A percentile compares a stretch with the other conserved stretches of the same genome.
These are phyloP conservation scores for Coniochaeta sp. DNA, from an alignment of 2,329 filamentous ascomycete species.

Conservation along the genomic window DNA sequence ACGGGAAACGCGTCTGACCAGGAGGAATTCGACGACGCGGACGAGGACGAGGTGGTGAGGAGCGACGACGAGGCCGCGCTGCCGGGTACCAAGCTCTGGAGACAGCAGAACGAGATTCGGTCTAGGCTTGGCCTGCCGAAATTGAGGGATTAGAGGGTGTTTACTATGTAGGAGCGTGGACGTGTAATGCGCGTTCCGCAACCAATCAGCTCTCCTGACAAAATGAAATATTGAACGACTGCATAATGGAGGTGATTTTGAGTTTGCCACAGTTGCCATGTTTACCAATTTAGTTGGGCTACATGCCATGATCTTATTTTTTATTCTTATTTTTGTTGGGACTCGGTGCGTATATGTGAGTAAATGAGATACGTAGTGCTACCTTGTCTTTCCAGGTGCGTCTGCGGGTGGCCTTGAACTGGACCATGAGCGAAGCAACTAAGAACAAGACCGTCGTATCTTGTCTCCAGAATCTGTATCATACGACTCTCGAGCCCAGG, in stretches of 20 bases:
- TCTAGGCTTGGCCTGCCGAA: background rate
- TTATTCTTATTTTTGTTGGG: too few species aligned
- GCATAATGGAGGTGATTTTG: background rate
- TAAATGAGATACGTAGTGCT: too few species aligned
- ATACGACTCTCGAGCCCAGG: background rate
- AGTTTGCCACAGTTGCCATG: background rate
- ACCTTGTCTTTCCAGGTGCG: background rate
- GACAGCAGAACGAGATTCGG: background rate
- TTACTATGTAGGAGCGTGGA: background rate
- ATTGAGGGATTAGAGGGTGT: background rate
- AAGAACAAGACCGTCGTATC: background rate
- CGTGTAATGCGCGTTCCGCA: background rate
- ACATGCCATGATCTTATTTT: background rate
- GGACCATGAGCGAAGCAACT: background rate
- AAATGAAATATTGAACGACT: background rate
- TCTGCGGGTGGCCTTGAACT: background rate
- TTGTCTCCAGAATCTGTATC: background rate
- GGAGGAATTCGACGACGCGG: constrained; percentile 42
- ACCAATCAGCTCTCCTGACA: background rate
- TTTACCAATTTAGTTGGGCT: background rate
- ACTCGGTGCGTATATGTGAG: too few species aligned
- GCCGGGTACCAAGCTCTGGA: background rate
- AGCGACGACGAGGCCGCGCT: background rate
- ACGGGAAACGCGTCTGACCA: constrained; percentile 45
- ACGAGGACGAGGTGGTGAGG: constrained; percentile 17